Conservation (phyloP, 352 stramenopile species). For the Nothophytophthora sp. region DNA sequence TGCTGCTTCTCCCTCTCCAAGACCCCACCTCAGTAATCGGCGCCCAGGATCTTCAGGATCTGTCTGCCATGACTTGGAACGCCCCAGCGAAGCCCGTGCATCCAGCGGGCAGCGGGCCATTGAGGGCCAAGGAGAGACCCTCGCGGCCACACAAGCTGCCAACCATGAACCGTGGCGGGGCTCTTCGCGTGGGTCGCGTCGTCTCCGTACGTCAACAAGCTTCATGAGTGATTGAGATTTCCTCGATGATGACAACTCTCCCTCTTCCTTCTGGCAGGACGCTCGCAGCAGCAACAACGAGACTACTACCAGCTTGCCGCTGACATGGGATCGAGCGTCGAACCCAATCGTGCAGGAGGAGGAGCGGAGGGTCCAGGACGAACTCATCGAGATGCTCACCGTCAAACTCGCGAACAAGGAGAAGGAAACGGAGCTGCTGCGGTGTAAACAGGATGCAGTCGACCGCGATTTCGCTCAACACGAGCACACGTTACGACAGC, state of each 20-base stretch:
- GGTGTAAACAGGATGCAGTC: constrained; percentile 29
- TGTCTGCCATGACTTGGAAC: constrained; percentile 16
- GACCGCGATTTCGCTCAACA: constrained; percentile 19
- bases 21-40: background rate
- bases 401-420: constrained; percentile 64
- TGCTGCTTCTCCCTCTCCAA: background rate
- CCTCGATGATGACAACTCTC: background rate
- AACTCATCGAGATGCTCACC: constrained; percentile 67
- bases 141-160: constrained; percentile 23
- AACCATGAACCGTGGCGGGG: constrained; percentile 27
- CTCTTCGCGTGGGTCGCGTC: constrained; percentile 54
- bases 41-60: constrained; percentile 3
- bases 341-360: constrained; percentile 40
- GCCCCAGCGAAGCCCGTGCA: constrained; percentile 9
- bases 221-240: background rate
- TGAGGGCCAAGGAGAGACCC: constrained; percentile 5
- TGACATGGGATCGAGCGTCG: constrained; percentile 9
- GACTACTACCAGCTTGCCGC: no score
- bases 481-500: constrained; percentile 27
- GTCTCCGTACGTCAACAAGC: constrained; percentile 41
- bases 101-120: constrained; percentile 1
- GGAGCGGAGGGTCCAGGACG: constrained; percentile 55
- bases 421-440: constrained; percentile 54
- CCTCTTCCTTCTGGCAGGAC: constrained; percentile 29
- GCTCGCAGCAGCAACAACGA: constrained; percentile 15